These are phyloP conservation scores for Colletotrichum shisoi DNA, from an alignment of 2,329 filamentous ascomycete genomes.

Conservation along the genomic window DNA sequence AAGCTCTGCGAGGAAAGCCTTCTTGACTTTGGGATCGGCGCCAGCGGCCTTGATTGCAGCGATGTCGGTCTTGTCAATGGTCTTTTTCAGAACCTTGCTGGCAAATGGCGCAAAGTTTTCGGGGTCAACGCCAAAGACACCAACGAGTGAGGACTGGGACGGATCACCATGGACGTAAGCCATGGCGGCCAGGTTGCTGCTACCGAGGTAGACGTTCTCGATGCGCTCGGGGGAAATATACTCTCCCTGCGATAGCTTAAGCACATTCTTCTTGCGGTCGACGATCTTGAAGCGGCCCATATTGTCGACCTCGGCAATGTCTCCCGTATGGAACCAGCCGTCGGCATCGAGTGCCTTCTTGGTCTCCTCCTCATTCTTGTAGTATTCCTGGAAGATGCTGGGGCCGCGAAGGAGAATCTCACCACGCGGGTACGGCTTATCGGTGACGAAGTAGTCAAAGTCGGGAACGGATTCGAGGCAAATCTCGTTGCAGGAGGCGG, in stretches of 20 bases:
- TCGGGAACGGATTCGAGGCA: constrained; percentile 89
- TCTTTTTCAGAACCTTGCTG: constrained; percentile 74
- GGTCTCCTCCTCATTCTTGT: constrained; percentile 89
- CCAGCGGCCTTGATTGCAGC: constrained; percentile 72
- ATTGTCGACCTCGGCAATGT: constrained; percentile 86
- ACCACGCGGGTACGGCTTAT: constrained; percentile 88
- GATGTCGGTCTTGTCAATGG: constrained; percentile 69
- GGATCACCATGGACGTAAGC: constrained; percentile 93
- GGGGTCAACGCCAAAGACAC: constrained; percentile 86
- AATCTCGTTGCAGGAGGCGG: constrained; percentile 72
- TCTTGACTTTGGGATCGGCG: constrained; percentile 73
- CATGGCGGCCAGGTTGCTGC: constrained; percentile 77
- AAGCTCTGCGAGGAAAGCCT: constrained; percentile 79
- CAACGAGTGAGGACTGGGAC: constrained; percentile 81
- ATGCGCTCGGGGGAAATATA: constrained; percentile 98
- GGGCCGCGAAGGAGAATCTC: constrained; percentile 85
- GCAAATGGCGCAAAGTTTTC: constrained; percentile 83
- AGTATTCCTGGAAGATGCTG: constrained; percentile 86
- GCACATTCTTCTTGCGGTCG: constrained; percentile 98
- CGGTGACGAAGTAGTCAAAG: constrained; percentile 88
- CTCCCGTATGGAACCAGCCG: constrained; percentile 97
- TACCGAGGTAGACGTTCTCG: constrained; percentile 91
- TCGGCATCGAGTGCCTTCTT: constrained; percentile 81
- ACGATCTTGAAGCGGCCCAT: constrained; percentile 90
- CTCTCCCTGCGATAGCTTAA: constrained; percentile 96